Percentiles rank a stretch among this genome's conserved stretches.
phyloP scores from a whole-genome alignment of 352 stramenopile species.

The Halophytophthora batemanensis region DNA sequence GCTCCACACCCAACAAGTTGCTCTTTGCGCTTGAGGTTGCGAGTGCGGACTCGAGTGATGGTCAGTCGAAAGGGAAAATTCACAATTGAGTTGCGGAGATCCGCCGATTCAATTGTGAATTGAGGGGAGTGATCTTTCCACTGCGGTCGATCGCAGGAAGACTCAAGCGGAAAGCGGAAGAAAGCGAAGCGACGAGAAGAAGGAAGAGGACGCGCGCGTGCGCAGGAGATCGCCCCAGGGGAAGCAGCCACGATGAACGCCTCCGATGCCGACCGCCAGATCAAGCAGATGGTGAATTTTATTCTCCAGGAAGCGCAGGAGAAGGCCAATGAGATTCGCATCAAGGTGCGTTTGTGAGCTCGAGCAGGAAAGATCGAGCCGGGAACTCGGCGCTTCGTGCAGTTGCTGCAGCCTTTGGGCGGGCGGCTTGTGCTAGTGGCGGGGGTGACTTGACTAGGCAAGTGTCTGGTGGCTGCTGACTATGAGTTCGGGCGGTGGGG shows the following conservation, averaged over 20 bases:
- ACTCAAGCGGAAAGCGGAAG: no score
- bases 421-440: no score
- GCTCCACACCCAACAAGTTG: not conserved
- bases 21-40: no score
- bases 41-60: not conserved
- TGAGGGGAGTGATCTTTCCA: not conserved
- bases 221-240: not conserved
- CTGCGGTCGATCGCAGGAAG: not conserved
- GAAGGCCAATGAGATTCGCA: slow-evolving; percentile 98
- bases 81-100: slow-evolving; percentile 8
- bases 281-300: slow-evolving; percentile 98
- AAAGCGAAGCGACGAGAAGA: slow-evolving; percentile 1
- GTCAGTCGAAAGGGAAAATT: slow-evolving; percentile 1
- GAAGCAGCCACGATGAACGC: slow-evolving; percentile 63
- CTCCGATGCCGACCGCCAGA: slow-evolving; percentile 84
- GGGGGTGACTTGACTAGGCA: no score
- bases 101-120: not conserved
- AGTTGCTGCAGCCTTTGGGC: no score
- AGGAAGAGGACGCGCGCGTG: not conserved
- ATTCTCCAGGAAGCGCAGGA: slow-evolving; percentile 99
- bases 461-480: no score
- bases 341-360: no score
- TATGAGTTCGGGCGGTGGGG: no score
- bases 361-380: no score
- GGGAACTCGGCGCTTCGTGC: no score